These are phyloP conservation scores for Rhizoctonia solani DNA, from an alignment of 1,284 basidiomycete genomes.

Conservation along the genomic window DNA sequence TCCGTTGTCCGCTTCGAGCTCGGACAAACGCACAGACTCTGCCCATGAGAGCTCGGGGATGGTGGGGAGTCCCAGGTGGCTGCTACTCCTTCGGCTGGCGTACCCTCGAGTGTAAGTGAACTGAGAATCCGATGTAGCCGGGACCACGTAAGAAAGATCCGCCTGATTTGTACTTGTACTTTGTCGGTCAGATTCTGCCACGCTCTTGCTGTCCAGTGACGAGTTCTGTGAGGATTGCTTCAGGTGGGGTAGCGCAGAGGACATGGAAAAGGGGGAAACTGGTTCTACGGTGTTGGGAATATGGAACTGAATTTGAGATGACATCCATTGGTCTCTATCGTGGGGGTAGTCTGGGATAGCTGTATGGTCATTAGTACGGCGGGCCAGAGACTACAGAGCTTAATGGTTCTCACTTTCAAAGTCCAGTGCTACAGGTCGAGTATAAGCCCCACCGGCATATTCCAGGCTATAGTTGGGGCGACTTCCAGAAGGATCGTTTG, in stretches of 20 bases:
- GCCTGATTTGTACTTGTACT: constrained; percentile 6
- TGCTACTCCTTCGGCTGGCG: not conserved
- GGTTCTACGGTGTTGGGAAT: constrained; percentile 3
- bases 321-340: constrained; percentile 29
- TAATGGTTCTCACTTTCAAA: constrained; percentile 14
- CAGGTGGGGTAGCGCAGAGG: constrained; percentile 8
- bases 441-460: constrained; percentile 28
- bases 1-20: constrained; percentile 2
- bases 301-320: constrained; percentile 26
- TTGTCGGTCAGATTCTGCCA: not conserved
- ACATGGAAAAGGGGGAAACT: constrained; percentile 31
- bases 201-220: not conserved
- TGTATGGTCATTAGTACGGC: not conserved
- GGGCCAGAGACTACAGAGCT: not conserved
- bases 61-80: not conserved
- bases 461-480: constrained; percentile 19
- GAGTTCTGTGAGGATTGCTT: constrained; percentile 2
- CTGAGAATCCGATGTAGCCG: constrained; percentile 8
- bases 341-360: constrained; percentile 28
- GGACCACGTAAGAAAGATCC: not conserved
- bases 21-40: constrained; percentile 8
- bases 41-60: constrained; percentile 17
- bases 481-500: constrained; percentile 28
- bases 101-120: constrained; percentile 9
- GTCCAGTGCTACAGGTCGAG: constrained; percentile 1